Conservation (phyloP, 1,284 basidiomycete species). For the Boletellus deceptivus region DNA sequence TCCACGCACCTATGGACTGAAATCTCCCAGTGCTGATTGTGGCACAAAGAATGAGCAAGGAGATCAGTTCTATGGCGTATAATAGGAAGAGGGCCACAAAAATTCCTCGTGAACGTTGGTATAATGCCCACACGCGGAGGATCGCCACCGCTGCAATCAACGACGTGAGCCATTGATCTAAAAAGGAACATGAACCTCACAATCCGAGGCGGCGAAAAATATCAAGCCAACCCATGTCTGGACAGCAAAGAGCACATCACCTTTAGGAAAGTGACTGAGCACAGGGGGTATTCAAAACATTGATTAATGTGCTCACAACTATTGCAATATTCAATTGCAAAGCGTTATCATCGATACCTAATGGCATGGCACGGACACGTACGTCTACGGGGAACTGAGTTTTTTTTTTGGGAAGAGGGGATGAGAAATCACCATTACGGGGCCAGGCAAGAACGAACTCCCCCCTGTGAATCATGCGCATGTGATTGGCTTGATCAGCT, state of each 20-base stretch:
- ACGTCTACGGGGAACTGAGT: not conserved
- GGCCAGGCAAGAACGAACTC: not conserved
- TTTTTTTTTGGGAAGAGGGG: too few relatives aligned
- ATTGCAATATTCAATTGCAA: too few relatives aligned
- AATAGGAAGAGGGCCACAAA: not conserved
- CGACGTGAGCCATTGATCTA: too few relatives aligned
- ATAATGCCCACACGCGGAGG: not conserved
- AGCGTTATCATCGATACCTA: too few relatives aligned
- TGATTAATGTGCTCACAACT: too few relatives aligned
- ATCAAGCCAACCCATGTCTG: not conserved
- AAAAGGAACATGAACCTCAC: not conserved
- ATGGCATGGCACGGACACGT: not conserved
- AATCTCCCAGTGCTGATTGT: too few relatives aligned
- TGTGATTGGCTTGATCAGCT: not conserved
- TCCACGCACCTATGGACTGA: too few relatives aligned
- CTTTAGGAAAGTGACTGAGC: not conserved
- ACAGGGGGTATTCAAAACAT: not conserved
- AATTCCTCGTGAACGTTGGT: not conserved
- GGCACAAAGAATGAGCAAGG: not conserved
- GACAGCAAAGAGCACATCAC: too few relatives aligned
- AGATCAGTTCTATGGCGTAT: not conserved
- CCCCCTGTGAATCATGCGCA: too few relatives aligned
- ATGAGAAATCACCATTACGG: not conserved
- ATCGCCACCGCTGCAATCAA: not conserved
- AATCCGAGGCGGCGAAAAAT: not conserved